These are phyloP conservation scores for Balansia obtecta DNA, from an alignment of 2,329 filamentous ascomycete genomes.

Conservation along the genomic window DNA sequence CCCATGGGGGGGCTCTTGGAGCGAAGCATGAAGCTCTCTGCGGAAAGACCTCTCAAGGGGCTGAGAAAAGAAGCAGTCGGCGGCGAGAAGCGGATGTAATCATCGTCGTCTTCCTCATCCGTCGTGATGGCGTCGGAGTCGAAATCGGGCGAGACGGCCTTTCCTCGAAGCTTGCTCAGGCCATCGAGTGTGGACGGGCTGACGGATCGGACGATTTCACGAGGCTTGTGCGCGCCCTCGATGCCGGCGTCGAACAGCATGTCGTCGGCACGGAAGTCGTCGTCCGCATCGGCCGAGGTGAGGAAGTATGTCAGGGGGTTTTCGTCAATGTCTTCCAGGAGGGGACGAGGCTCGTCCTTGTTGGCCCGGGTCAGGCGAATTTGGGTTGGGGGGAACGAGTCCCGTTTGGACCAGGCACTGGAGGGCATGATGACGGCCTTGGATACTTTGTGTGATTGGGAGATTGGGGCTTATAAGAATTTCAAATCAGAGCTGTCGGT, in stretches of 20 bases:
- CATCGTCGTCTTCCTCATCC: constrained; percentile 35
- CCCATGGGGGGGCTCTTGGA: constrained; percentile 21
- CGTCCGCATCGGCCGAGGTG: constrained; percentile 32
- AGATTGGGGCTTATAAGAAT: neutral
- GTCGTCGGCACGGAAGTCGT: constrained; percentile 27
- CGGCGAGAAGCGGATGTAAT: constrained; percentile 37
- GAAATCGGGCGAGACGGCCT: constrained; percentile 23
- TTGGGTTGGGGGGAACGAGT: constrained; percentile 41
- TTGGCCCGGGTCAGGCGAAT: constrained; percentile 29
- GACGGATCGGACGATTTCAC: constrained; percentile 38
- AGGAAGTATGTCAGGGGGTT: constrained; percentile 45
- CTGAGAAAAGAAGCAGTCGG: constrained; percentile 24
- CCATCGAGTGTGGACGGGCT: constrained; percentile 44
- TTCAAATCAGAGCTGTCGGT: neutral
- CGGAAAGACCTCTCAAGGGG: constrained; percentile 30
- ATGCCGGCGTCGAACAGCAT: constrained; percentile 47
- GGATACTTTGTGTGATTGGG: neutral
- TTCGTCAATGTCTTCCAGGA: constrained; percentile 37
- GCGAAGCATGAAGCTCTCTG: constrained; percentile 21
- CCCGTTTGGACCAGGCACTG: constrained; percentile 23
- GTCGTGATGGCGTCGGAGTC: constrained; percentile 30
- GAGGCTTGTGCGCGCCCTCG: constrained; percentile 33
- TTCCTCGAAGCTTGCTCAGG: constrained; percentile 29
- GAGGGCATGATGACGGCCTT: constrained; percentile 21
- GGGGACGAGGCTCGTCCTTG: constrained; percentile 23